Evolutionary conservation across 345 rosid species (phyloP), one percentile per base, ranked within the genome.

Genomic region (Aethionema arabicum): DNA sequence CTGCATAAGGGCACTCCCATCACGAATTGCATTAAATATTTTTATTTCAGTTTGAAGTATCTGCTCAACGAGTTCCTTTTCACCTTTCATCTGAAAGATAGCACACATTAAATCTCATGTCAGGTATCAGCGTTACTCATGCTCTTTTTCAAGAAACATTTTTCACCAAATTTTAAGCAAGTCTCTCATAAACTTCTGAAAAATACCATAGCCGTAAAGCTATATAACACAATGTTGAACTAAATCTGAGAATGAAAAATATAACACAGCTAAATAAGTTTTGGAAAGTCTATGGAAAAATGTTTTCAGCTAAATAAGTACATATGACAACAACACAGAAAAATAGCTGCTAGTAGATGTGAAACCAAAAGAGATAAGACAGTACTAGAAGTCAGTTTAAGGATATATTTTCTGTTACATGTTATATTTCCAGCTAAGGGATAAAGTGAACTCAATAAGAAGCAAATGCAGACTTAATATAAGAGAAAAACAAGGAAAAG

Each of bases 1-100:
- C 73, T 92, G 98, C 96, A 87, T 89, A 35, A 92, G 86, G 11
- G 93, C 96, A 79, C 87, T 89, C 58, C 95, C 96, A 67, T 91
- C 96, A 63, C 98, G 86, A 55, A 92, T 84, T 54, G 96, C 78
- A 16, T 83, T 85, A 61, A 85, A 92, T 67, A 92, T 83, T 54
- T 86, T 89, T 29, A 92, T 87, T 77, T 92, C 98, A 2, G 98
- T 89, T 72, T 83, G 93, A 70, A 92, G 57, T 69, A 89, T 82
- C 77, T 83, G 83, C 43, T 92, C 95, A 45, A 92, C 81, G 10
- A 92, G 95, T 51, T 87, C 96, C 77, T 74, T 86, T 72, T 92
- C 96, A 52, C 98, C 98, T 82, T 89, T 92, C 98, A 92, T 92
- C 98, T 92, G 83, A 57, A 50, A 70, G 10, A 51, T 36, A 58